Percentiles rank a stretch among this genome's conserved stretches.
These are phyloP conservation scores for Ceratocystis colombiana DNA, from an alignment of 2,329 filamentous ascomycete genomes.

Conservation along the genomic window DNA sequence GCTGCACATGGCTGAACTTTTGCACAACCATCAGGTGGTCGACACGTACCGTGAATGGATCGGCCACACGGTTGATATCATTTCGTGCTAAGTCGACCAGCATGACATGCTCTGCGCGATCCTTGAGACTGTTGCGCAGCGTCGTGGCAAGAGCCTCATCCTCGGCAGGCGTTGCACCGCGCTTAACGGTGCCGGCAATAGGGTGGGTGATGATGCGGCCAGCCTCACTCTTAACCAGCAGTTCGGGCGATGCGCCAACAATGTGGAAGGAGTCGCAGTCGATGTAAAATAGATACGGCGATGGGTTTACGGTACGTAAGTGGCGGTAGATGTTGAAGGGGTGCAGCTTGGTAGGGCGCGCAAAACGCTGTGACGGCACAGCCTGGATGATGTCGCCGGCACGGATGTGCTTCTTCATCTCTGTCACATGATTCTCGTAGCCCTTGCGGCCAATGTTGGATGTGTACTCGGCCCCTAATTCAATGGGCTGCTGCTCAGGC, in stretches of 20 bases:
- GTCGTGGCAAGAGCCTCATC: conserved; percentile 70
- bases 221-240: conserved; percentile 81
- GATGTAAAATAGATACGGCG: conserved; percentile 93
- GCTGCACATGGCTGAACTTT: conserved; percentile 93
- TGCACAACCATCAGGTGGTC: conserved; percentile 92
- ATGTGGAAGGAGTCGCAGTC: conserved; percentile 89
- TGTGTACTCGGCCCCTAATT: conserved; percentile 64
- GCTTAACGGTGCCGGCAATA: conserved; percentile 89
- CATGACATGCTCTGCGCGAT: conserved; percentile 94
- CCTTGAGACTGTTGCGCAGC: conserved; percentile 72
- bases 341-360: conserved; percentile 78
- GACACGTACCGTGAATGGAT: conserved; percentile 78
- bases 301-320: conserved; percentile 92
- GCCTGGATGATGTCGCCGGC: conserved; percentile 95
- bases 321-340: conserved; percentile 98
- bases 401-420: conserved; percentile 81
- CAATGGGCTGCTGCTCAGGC: conserved; percentile 64
- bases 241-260: conserved; percentile 86
- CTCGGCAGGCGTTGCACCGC: conserved; percentile 69
- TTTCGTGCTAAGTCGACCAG: conserved; percentile 91
- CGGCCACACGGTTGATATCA: conserved; percentile 91
- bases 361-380: conserved; percentile 87
- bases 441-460: conserved; percentile 85
- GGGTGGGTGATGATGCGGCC: conserved; percentile 90
- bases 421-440: conserved; percentile 81